phyloP scores from a whole-genome alignment of 2,329 filamentous ascomycete genomes.

The Botryotinia calthae region DNA sequence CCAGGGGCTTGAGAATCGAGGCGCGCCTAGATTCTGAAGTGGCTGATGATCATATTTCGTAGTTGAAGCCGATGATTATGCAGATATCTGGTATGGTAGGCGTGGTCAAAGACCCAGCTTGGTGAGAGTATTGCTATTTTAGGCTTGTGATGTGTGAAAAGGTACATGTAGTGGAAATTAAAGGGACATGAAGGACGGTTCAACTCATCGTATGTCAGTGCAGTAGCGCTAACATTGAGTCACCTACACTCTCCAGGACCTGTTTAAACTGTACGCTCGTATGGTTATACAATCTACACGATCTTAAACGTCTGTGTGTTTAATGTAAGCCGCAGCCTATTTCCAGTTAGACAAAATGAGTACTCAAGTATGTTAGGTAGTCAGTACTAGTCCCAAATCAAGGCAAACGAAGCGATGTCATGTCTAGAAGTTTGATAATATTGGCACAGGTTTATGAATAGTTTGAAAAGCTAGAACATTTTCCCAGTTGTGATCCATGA shows the following conservation, averaged over 20 bases:
- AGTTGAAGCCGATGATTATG: neutral
- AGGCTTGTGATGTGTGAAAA: neutral
- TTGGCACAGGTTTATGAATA: neutral
- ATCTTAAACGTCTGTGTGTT: conserved; percentile 7
- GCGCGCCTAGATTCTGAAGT: neutral
- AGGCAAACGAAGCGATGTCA: neutral
- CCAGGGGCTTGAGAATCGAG: neutral
- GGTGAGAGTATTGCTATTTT: neutral
- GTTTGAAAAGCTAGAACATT: neutral
- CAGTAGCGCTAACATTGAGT: neutral
- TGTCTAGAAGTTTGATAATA: neutral
- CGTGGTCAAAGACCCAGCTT: neutral
- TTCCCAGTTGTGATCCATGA: neutral
- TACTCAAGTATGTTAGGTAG: neutral
- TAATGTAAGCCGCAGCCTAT: neutral
- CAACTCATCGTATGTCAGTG: conserved; percentile 9
- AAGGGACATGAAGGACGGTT: conserved; percentile 1
- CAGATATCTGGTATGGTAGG: conserved; percentile 1
- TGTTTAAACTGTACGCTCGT: neutral
- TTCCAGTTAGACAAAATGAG: neutral
- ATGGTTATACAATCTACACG: neutral
- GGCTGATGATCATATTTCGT: neutral
- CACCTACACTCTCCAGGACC: neutral
- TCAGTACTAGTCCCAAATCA: neutral
- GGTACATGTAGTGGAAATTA: neutral